Base-by-base conservation (phyloP, 2,329 filamentous ascomycete genomes). In the Aureobasidium sp. region DNA sequence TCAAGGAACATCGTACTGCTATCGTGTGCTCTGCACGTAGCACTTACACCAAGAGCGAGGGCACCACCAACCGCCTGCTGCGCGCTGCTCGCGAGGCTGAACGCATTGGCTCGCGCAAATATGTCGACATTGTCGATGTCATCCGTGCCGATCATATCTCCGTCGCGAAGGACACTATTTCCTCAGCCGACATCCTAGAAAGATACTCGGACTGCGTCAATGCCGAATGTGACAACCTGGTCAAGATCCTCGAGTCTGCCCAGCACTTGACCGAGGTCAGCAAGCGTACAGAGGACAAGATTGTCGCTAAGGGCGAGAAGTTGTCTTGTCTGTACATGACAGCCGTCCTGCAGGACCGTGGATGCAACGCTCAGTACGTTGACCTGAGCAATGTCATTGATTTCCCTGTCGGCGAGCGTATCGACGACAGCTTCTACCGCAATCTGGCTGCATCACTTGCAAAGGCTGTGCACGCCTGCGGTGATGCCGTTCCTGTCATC, bases 21-120 rank as follows among this genome's bases (percentile, higher is more conserved):
- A 88, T 99, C 63, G 93, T 99, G 63, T 99, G 94, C 78, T 99
- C 94, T 65, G 94, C 94, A 46, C 83, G 94, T 73, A 97, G 92
- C 77, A 94, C 90, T 64, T 92, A 91, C 66, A 96, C 93, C 73
- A 99, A 99, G 79, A 85, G 87, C 61, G 91, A 95, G 69, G 94
- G 94, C 65, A 99, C 94, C 64, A 99, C 94, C 41, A 97, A 95
- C 77, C 72, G 76, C 53, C 75, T 82, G 44, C 74, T 82, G 27
- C 77, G 78, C 63, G 73, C 75, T 62, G 79, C 79, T 41, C 72
- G 77, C 56, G 77, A 78, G 66, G 78, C 78, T 51, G 76, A 77
- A 65, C 74, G 73, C 59, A 67, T 73, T 12, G 69, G 68, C 59
- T 71, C 74, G 29, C 73, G 73, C 61, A 72, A 88, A 69, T 93